These are phyloP conservation scores for Chytridium lagenaria DNA, from an alignment of 371 early-diverging fungal genomes.

Conservation along the genomic window DNA sequence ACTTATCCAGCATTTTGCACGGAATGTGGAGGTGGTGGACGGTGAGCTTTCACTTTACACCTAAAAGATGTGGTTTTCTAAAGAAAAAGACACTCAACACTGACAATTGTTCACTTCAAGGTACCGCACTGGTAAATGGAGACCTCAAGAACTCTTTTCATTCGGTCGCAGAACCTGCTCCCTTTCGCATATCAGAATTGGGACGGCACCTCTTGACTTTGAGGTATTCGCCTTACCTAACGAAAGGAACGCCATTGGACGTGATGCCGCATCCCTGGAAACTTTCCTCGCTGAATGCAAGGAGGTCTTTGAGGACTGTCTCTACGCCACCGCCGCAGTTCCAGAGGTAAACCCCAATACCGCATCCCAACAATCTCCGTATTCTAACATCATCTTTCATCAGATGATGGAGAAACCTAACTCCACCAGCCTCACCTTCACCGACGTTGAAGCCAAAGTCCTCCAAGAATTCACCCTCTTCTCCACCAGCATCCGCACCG, in stretches of 20 bases:
- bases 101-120: too few species aligned
- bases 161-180: conserved; percentile 27
- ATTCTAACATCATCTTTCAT: not conserved
- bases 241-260: not conserved
- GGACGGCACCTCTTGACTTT: not conserved
- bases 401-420: conserved; percentile 3
- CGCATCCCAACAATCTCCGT: too few species aligned
- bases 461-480: not conserved
- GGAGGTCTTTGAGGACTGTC: conserved; percentile 5
- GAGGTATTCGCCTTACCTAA: not conserved
- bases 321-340: conserved; percentile 11
- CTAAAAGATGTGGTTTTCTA: too few species aligned
- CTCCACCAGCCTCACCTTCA: not conserved
- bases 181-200: conserved; percentile 22
- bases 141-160: conserved; percentile 31
- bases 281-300: not conserved
- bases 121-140: conserved; percentile 33
- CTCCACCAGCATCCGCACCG: not conserved
- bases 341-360: conserved; percentile 16
- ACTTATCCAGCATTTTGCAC: too few species aligned
- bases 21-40: too few species aligned
- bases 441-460: not conserved
- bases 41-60: too few species aligned
- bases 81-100: too few species aligned
- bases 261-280: not conserved